phyloP scores from a whole-genome alignment of 208 protist species.

The Leishmania major region DNA sequence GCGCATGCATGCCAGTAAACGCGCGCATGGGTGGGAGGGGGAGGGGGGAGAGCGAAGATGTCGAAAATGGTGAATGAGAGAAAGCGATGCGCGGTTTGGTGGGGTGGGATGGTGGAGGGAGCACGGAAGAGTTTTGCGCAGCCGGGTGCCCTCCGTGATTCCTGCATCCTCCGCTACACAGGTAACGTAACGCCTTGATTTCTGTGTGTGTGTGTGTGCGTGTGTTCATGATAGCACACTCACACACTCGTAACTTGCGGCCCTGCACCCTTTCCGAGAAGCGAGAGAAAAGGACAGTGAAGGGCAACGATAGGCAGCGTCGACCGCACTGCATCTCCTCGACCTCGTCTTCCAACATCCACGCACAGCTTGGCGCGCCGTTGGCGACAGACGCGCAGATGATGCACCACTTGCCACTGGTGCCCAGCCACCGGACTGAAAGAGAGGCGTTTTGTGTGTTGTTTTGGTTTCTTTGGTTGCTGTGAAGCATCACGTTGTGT shows the following conservation, averaged over 20 bases:
- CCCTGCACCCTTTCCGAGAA: background rate
- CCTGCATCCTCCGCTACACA: background rate
- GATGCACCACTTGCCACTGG: background rate
- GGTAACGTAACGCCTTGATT: background rate
- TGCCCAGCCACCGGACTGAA: background rate
- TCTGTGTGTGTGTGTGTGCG: background rate
- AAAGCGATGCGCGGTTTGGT: background rate
- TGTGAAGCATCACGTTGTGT: background rate
- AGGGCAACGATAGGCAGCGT: background rate
- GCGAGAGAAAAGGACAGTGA: background rate
- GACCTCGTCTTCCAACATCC: background rate
- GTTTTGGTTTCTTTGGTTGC: background rate
- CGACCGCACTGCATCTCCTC: background rate
- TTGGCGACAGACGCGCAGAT: background rate
- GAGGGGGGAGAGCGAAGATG: background rate
- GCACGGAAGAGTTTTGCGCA: background rate
- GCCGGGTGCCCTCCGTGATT: background rate
- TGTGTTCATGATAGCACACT: background rate
- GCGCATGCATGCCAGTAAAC: background rate
- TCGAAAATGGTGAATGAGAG: background rate
- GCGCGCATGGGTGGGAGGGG: background rate
- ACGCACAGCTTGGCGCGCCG: background rate
- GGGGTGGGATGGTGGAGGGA: background rate
- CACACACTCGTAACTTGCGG: background rate
- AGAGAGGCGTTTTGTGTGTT: background rate